A percentile compares a stretch with the other conserved stretches of the same genome.
phyloP scores from a whole-genome alignment of 1,284 basidiomycete genomes.

The Ustilago xerochloae region DNA sequence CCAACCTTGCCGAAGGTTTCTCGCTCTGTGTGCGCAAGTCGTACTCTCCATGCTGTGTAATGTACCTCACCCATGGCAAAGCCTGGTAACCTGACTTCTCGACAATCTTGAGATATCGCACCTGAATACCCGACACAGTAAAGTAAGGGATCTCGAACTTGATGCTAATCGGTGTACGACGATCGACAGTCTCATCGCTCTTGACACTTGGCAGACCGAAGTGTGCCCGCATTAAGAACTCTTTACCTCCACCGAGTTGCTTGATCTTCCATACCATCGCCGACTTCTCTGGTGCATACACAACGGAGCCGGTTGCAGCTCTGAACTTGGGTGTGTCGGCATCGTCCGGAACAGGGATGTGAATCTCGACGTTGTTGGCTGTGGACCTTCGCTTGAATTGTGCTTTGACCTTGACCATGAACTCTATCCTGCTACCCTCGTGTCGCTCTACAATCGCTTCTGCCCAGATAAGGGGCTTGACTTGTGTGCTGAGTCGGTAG shows the following conservation, averaged over 20 bases:
- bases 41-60: slow-evolving; percentile 91
- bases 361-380: slow-evolving; percentile 98
- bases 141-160: slow-evolving; percentile 99
- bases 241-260: slow-evolving; percentile 66
- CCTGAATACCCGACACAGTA: slow-evolving; percentile 91
- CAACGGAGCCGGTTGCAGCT: slow-evolving; percentile 63
- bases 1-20: slow-evolving; percentile 58
- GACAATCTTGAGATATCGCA: slow-evolving; percentile 95
- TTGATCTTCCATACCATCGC: slow-evolving; percentile 69
- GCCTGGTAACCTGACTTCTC: slow-evolving; percentile 94
- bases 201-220: slow-evolving; percentile 67
- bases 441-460: slow-evolving; percentile 96
- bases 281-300: slow-evolving; percentile 67
- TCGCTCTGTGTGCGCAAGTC: slow-evolving; percentile 72
- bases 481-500: slow-evolving; percentile 92
- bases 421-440: slow-evolving; percentile 91
- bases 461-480: slow-evolving; percentile 98
- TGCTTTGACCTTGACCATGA: slow-evolving; percentile 97
- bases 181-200: slow-evolving; percentile 79
- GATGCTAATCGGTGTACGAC: slow-evolving; percentile 92
- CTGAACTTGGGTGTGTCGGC: slow-evolving; percentile 97
- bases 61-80: slow-evolving; percentile 76
- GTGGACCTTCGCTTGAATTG: slow-evolving; percentile 97
- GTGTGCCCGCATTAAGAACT: slow-evolving; percentile 67
- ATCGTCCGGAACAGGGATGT: slow-evolving; percentile 97